These are phyloP conservation scores for Aspergillus unguis DNA, from an alignment of 2,329 filamentous ascomycete species.

Conservation along the genomic window DNA sequence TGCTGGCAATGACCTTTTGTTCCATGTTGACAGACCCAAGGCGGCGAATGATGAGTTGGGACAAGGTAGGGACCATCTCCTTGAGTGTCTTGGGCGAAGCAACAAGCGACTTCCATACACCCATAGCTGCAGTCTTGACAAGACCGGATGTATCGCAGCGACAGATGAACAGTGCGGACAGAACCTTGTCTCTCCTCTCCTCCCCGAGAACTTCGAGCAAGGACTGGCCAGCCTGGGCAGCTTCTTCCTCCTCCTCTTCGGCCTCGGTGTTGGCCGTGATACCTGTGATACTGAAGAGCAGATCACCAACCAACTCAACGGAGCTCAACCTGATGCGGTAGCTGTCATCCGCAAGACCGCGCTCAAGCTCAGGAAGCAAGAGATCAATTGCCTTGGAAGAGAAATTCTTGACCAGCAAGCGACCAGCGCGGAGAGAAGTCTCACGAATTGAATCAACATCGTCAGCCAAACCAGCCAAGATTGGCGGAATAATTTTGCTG, in stretches of 20 bases:
- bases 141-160: constrained; percentile 92
- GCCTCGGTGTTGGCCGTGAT: constrained; percentile 78
- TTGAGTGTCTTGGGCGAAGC: constrained; percentile 88
- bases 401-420: constrained; percentile 97
- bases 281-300: constrained; percentile 96
- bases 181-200: constrained; percentile 93
- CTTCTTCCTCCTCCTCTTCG: constrained; percentile 71
- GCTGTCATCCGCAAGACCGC: constrained; percentile 93
- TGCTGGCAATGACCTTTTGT: constrained; percentile 97
- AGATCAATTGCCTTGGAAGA: constrained; percentile 92
- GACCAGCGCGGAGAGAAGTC: constrained; percentile 89
- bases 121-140: constrained; percentile 83
- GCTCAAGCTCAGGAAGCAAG: constrained; percentile 88
- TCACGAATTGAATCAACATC: constrained; percentile 96
- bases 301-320: constrained; percentile 91
- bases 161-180: constrained; percentile 96
- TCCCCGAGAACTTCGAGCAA: constrained; percentile 90
- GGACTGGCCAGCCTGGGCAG: constrained; percentile 85
- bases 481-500: constrained; percentile 90
- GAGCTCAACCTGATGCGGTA: constrained; percentile 98
- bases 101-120: constrained; percentile 95
- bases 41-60: constrained; percentile 88
- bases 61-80: constrained; percentile 90
- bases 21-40: constrained; percentile 96
- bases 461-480: constrained; percentile 88